These are phyloP conservation scores for Grosmannia serpens DNA, from an alignment of 2,329 filamentous ascomycete genomes.

Conservation along the genomic window DNA sequence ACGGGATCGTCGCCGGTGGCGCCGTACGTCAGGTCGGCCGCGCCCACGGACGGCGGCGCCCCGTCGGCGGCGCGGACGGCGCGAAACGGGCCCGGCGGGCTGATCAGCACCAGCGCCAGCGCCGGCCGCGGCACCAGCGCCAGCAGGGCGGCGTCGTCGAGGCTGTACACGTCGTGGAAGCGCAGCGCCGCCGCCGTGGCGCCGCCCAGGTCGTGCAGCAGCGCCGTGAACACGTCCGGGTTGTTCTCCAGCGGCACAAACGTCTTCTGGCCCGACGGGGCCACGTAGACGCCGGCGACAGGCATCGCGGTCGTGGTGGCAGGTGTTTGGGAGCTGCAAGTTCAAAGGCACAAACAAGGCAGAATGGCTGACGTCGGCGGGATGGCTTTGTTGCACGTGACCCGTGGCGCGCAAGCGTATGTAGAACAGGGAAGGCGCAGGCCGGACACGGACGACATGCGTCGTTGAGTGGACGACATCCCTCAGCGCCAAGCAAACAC, in stretches of 20 bases:
- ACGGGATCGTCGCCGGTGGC: conserved; percentile 46
- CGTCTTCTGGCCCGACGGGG: neutral
- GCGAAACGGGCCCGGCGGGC: conserved; percentile 33
- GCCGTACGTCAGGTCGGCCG: conserved; percentile 33
- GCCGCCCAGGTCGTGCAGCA: neutral
- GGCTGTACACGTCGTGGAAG: conserved; percentile 75
- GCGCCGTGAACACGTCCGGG: neutral
- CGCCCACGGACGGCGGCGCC: conserved; percentile 20
- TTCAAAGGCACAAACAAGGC: too few species aligned
- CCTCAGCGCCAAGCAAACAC: too few species aligned
- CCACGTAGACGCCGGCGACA: neutral
- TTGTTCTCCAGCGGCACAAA: neutral
- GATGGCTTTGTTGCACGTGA: too few species aligned
- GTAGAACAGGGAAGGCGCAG: too few species aligned
- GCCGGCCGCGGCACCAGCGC: conserved; percentile 66
- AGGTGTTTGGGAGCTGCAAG: conserved; percentile 22
- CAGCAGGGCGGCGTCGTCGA: conserved; percentile 67
- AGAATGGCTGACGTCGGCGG: too few species aligned
- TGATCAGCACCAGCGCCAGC: conserved; percentile 60
- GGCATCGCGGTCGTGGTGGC: neutral
- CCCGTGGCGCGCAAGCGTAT: too few species aligned
- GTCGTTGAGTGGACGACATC: too few species aligned
- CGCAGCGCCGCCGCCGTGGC: conserved; percentile 28
- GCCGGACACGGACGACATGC: too few species aligned
- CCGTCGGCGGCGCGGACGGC: conserved; percentile 41